Evolutionary conservation across 306 rosid genomes (phyloP).

Genomic region (Malus sylvestris): DNA sequence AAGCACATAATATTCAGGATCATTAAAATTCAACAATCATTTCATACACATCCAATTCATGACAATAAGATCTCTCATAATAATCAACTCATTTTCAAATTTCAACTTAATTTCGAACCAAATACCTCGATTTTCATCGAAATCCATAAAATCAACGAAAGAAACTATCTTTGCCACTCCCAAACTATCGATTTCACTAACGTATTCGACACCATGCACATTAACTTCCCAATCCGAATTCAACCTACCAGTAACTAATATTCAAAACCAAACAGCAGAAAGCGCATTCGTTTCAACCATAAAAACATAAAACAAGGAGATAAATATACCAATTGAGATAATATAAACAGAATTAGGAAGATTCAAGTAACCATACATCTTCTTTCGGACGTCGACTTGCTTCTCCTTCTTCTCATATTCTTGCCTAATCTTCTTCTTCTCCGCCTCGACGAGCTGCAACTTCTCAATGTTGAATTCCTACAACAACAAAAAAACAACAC

Average conservation of each 20-base stretch:
- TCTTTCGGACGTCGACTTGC: constrained; percentile 90
- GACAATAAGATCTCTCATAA: neutral
- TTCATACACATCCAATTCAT: neutral
- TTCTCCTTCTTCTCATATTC: constrained; percentile 88
- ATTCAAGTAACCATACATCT: constrained; percentile 47
- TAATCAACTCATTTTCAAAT: neutral
- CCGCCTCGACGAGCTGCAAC: constrained; percentile 88
- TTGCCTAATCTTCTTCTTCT: constrained; percentile 93
- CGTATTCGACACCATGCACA: neutral
- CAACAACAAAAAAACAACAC: neutral
- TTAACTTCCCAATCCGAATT: neutral
- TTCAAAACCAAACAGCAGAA: neutral
- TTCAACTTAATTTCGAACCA: neutral
- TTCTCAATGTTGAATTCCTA: constrained; percentile 97
- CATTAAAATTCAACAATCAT: neutral
- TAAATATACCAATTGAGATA: neutral
- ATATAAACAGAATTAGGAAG: neutral
- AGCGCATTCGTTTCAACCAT: neutral
- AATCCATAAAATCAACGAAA: neutral
- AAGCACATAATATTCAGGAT: neutral
- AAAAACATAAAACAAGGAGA: neutral
- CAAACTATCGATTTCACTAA: neutral
- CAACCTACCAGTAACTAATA: neutral
- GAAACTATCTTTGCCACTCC: neutral
- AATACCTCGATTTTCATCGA: neutral